Evolutionary conservation across 192 early-diverging fungal species (phyloP), one percentile per base, ranked within the genome.

Genomic region (Diversispora epigaea): DNA sequence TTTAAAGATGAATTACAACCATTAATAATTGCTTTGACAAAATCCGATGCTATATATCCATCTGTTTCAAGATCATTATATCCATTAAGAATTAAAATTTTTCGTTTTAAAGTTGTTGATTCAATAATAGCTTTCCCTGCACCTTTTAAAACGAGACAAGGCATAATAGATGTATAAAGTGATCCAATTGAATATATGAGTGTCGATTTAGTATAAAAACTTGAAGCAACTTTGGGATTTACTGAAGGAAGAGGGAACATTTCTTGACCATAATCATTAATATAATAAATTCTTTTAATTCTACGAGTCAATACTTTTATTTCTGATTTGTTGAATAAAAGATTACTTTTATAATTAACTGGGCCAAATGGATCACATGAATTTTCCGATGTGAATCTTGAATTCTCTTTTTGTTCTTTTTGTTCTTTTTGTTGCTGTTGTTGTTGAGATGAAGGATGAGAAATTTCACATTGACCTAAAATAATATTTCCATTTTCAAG

Each of bases 101-200:
- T 54, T 0, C 10, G 10, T 54, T 54, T 54, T 11, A 54, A 17
- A 17, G 50, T 54, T 17, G 50, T 54, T 17, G 50, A 54, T 17
- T 89, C 77, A 17, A 84, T 84, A 49, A 93, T 85, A 0, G 86
- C 81, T 14, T 86, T 82, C 2, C 90, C 91, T 2, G 91, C 86
- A 17, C 88, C 89, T 21, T 88, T 85, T 25, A 93, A 80, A 49
- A 93, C 86, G 19, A 93, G 69, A 78, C 89, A 90, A 2, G 92
- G 92, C 11, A 91, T 78, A 55, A 93, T 86, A 17, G 88, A 90
- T 0, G 92, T 93, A 64, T 91, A 93, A 3, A 93, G 75, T 1
- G 90, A 91, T 0, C 92, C 92, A 63, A 91, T 91, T 2, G 89
- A 87, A 74, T 91, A 93, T 3, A 92, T 78, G 12, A 93, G 75